Base-by-base conservation (phyloP, 768 basidiomycete genomes). In the Daedaleopsis sinensis region DNA sequence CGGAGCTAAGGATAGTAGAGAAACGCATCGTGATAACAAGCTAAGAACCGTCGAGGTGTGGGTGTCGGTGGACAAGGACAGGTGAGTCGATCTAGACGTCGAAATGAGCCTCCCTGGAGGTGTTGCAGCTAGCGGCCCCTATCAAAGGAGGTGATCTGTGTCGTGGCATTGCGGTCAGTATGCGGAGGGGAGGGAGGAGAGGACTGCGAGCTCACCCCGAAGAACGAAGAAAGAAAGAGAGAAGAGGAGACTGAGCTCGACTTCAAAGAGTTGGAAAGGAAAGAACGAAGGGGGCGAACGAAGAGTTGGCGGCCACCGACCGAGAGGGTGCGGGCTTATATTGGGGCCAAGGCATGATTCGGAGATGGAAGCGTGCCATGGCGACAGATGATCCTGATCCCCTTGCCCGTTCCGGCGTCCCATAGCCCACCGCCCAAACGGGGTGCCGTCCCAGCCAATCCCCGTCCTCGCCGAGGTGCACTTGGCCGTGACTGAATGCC, bases 131-230 rank as follows among this genome's bases (percentile, higher is more conserved):
- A 73, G 71, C 70, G 42, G 71, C 77, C 83, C 87, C 87, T 89
- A 75, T 87, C 87, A 83, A 89, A 89, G 87, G 87, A 83, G 78
- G 78, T 81, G 81, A 84, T 84, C 84, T 85, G 71, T 23, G 46
- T 6, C 15, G 47, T 18, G 57, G 21, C 15, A 42, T 21, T 46
- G 32, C 42, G 12, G 67, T 64, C 5, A 47, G 57, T 47, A 57
- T 1, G 61, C 5, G 38, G 24, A 15, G 6, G 10, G 16, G 23
- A 44, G n/a, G 24, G 19, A 23, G 24, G 52, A 24, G 10, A 11
- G 56, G 35, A 9, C 2, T 47, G 46, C 23, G 38, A 38, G n/a
- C 15, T 0, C 15, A 70, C 69, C 66, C 66, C 69, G 65, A 70
- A 62, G 58, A 76, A 68, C 60, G 76, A 82, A 84, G 78, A 84